Conservation (phyloP, 768 basidiomycete species). For the button mushroom (Agaricus bisporus) region DNA sequence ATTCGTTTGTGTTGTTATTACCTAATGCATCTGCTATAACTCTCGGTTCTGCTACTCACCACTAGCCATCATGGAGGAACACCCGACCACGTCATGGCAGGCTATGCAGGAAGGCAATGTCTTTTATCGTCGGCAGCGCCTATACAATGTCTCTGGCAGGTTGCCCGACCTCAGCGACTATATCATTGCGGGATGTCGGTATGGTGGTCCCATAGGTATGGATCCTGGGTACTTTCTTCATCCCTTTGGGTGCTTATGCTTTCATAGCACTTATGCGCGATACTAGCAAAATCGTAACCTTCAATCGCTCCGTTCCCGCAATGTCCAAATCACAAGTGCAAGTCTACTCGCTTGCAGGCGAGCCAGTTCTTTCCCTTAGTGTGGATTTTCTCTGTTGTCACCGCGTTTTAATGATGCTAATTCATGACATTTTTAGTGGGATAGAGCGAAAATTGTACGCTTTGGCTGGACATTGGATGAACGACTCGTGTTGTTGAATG, state of each 20-base stretch:
- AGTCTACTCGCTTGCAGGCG: constrained; percentile 82
- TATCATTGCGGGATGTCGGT: constrained; percentile 71
- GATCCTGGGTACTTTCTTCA: not conserved
- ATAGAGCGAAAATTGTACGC: constrained; percentile 73
- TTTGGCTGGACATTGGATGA: constrained; percentile 87
- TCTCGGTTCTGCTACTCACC: not conserved
- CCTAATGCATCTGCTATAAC: not conserved
- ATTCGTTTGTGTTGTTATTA: not conserved
- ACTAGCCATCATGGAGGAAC: constrained; percentile 39
- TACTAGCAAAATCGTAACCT: constrained; percentile 66
- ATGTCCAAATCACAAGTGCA: constrained; percentile 79
- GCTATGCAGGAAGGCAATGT: constrained; percentile 82
- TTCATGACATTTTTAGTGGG: constrained; percentile 60
- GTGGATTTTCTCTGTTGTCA: constrained; percentile 39
- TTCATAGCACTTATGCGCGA: constrained; percentile 81
- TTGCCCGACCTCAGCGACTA: constrained; percentile 76
- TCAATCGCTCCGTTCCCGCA: constrained; percentile 51
- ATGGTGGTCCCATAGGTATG: constrained; percentile 86
- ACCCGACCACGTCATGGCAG: constrained; percentile 84
- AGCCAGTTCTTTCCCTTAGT: constrained; percentile 60
- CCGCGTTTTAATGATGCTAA: constrained; percentile 11
- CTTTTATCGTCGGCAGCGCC: constrained; percentile 81
- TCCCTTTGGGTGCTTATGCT: not conserved
- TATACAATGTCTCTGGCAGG: constrained; percentile 79
- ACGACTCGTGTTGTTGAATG: constrained; percentile 77